A percentile compares a stretch with the other conserved stretches of the same genome.
Evolutionary conservation across 169 alveolate species (phyloP).

Genomic region (Plasmodium sp.): DNA sequence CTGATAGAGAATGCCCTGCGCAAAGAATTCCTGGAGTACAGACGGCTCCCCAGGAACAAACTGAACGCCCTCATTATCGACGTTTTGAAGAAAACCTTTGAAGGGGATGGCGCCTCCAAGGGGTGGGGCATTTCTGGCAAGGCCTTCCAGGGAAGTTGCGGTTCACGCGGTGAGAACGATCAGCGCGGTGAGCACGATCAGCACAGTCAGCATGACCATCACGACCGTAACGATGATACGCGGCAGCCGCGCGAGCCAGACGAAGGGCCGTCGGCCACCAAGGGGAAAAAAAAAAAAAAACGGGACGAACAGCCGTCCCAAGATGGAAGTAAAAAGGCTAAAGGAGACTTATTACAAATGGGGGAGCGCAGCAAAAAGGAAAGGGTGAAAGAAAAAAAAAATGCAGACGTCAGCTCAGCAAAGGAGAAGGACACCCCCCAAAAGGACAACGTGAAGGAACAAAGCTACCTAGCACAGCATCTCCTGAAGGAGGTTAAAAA

Average conservation of each 20-base stretch:
- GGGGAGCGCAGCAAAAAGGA: background rate
- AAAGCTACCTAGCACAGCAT: background rate
- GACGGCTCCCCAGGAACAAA: slow-evolving; percentile 23
- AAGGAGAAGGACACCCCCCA: background rate
- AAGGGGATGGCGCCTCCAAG: background rate
- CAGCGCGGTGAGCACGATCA: background rate
- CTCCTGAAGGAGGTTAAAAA: background rate
- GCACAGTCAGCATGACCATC: too few relatives aligned
- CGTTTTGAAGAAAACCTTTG: slow-evolving; percentile 18
- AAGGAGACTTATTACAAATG: background rate
- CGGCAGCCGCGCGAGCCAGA: background rate
- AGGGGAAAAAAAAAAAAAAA: background rate
- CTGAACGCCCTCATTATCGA: slow-evolving; percentile 11
- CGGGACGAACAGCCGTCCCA: background rate
- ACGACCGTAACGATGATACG: background rate
- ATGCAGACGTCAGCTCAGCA: background rate
- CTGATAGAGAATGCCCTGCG: slow-evolving; percentile 11
- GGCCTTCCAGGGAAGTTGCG: background rate
- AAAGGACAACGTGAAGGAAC: background rate
- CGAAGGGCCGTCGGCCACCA: background rate
- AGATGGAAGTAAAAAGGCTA: background rate
- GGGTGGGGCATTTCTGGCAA: background rate
- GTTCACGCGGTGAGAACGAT: background rate
- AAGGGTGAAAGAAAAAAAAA: background rate
- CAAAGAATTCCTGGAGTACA: slow-evolving; percentile 4